Evolutionary conservation across 2,329 filamentous ascomycete genomes (phyloP), one percentile per base, ranked within the genome.

Genomic region (Mycocentrospora acerina): DNA sequence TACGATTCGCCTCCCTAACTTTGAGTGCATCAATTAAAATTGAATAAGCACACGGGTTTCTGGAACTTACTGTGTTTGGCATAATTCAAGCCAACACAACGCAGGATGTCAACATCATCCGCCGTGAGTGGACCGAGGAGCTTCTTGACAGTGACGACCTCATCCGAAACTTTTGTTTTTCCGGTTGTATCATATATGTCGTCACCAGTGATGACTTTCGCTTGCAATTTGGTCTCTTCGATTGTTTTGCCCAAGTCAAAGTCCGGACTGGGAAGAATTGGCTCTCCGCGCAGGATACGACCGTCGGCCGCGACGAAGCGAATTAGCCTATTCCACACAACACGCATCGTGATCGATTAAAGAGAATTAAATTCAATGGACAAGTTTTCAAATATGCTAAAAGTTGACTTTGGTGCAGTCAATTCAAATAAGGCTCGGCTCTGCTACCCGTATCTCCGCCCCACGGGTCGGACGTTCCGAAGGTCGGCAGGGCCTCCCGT

Each of bases 81-180:
- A 49, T 82, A 82, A 51, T 83, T 82, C 18, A 83, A 54, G 0
- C 80, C 80, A 10, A 82, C 73, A 47, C 80, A 83, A 14, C 78
- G 64, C 3, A 83, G 53, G 29, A 81, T 78, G 0, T 78, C 75
- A 0, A 82, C 75, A 34, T 81, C 76, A 2, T 63, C 59, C 8
- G 58, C 61, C 0, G 71, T 67, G 22, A 83, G 56, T 0, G 79
- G 79, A 0, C 77, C 75, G 0, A 83, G 68, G 0, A 82, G 57
- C 35, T 64, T 67, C 52, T 78, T 75, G 6, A 83, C 79, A 0
- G 69, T 71, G 2, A 73, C 78, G 8, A 76, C 59, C 48, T 81
- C 74, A 19, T 80, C 73, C 0, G 77, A 78, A 2, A 81, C 71
- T 12, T 59, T 62, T 0, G 78, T 80, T 7, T 32, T 18, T 6